phyloP scores from a whole-genome alignment of 306 rosid species.

The cucumber (Cucumis sativus) region Cucumber_9930_V3 NC_026661.2:4201501-4202000 shows the following conservation, averaged over 20 bases:
- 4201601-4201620: neutral
- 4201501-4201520: neutral
- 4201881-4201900: conserved; percentile 41
- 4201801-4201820: neutral
- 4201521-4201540: too few species aligned
- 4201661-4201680: too few species aligned
- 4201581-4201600: neutral
- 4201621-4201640: neutral
- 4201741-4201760: too few species aligned
- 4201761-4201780: too few species aligned
- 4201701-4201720: too few species aligned
- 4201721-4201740: too few species aligned
- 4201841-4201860: neutral
- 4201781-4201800: neutral
- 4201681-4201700: too few species aligned
- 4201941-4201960: conserved; percentile 98
- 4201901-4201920: conserved; percentile 97
- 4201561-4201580: neutral
- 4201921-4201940: conserved; percentile 99
- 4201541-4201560: too few species aligned
- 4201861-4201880: neutral
- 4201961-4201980: conserved; percentile 39
- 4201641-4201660: too few species aligned
- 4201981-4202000: neutral
- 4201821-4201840: neutral